phyloP scores from a whole-genome alignment of 106 monocot species.

The Alisma plantagoaquatica region DNA sequence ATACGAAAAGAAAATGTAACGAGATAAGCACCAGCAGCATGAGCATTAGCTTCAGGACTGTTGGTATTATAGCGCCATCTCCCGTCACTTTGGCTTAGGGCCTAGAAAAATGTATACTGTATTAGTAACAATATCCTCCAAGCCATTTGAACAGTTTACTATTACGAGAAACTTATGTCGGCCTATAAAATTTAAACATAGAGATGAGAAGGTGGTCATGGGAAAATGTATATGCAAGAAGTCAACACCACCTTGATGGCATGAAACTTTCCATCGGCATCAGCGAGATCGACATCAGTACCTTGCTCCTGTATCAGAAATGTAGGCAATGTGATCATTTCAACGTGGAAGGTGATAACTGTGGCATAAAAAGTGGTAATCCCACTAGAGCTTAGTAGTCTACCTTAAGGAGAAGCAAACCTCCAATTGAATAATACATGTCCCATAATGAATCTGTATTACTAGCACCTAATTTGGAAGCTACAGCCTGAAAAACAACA shows the following conservation, averaged over 20 bases:
- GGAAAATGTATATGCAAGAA: no score
- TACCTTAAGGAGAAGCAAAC: constrained; percentile 80
- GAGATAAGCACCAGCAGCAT: constrained; percentile 98
- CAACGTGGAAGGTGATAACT: no score
- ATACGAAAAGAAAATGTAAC: background rate
- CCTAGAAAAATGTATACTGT: constrained; percentile 36
- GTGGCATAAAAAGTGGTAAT: background rate
- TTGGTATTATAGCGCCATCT: constrained; percentile 84
- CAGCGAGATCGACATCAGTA: constrained; percentile 27
- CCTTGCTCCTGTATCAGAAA: constrained; percentile 56
- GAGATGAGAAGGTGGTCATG: no score
- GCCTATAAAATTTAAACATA: no score
- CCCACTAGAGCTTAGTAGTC: background rate
- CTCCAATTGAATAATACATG: constrained; percentile 47
- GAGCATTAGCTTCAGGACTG: constrained; percentile 63
- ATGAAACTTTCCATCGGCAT: constrained; percentile 59
- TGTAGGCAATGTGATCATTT: no score
- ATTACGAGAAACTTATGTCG: background rate
- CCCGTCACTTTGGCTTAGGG: constrained; percentile 93
- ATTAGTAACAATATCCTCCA: no score
- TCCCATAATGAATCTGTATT: constrained; percentile 47
- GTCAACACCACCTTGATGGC: constrained; percentile 89
- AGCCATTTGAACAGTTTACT: no score
- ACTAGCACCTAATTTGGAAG: constrained; percentile 54
- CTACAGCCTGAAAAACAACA: constrained; percentile 26